Base-by-base conservation (phyloP, 2,329 filamentous ascomycete species). In the Pseudocercospora fuligena region DNA sequence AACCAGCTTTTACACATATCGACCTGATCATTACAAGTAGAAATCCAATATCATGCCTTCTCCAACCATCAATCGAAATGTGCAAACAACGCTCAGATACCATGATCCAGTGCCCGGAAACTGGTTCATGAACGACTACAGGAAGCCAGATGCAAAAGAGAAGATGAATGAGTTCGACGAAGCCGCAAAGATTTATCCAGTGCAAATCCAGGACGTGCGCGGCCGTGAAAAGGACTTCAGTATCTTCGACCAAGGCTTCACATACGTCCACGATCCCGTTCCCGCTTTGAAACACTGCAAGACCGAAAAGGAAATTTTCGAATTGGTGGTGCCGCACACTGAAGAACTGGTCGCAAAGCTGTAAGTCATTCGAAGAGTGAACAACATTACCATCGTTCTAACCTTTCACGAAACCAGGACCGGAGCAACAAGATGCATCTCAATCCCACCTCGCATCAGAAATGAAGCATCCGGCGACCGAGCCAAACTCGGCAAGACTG, bases 221-320 rank as follows among this genome's bases (percentile, higher is more conserved):
- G 69, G 66, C 23, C 21, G 60, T 25, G 49, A 61, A 3, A 19
- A 66, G 6, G 61, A 54, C 43, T 65, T 65, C 46, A 53, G 12
- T 2, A 70, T 75, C 19, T 70, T 72, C 43, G 61, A 63, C 3
- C 69, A 74, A 31, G 73, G 73, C 21, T 75, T 75, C 61, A 54
- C 63, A 19, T 74, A 72, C 51, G 66, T 72, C 21, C 68, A 70
- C 64, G 8, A 73, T 65, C 14, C 47, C 16, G 6, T 71, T 3
- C n/a, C 36, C 9, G 43, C 16, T 3, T 31, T 73, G 47, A 43
- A 60, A 40, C 53, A 69, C 21, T 74, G 72, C 67, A 49, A 36
- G 23, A 67, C 68, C 12, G 69, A 73, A 54, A 60, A 64, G 14
- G 61, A 67, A 12, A 70, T 74, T 21, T 63, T 47, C 16, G 31